Conservation (phyloP, 2,329 filamentous ascomycete species). For the Aspergillus sp. region DNA sequence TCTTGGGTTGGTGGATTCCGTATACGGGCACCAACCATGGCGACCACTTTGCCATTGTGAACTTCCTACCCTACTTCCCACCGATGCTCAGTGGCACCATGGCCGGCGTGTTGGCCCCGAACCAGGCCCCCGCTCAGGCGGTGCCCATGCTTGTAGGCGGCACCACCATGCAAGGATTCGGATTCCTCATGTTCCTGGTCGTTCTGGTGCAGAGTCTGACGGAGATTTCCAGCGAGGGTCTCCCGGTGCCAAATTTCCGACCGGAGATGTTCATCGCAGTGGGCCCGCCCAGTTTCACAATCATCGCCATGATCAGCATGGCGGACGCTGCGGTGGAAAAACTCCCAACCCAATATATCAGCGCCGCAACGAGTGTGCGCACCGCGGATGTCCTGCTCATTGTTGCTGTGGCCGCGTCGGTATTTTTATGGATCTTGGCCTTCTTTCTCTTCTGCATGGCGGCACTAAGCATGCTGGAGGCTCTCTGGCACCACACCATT, state of each 20-base stretch:
- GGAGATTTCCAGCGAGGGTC: conserved; percentile 43
- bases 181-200: conserved; percentile 47
- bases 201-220: conserved; percentile 49
- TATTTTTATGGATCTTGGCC: conserved; percentile 52
- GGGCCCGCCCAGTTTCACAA: conserved; percentile 49
- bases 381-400: conserved; percentile 42
- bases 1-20: conserved; percentile 7
- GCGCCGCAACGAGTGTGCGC: conserved; percentile 22
- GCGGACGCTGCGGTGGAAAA: conserved; percentile 42
- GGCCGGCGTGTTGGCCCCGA: conserved; percentile 33
- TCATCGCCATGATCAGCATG: conserved; percentile 50
- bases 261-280: conserved; percentile 57
- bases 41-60: conserved; percentile 13
- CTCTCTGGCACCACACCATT: neutral
- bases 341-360: conserved; percentile 31
- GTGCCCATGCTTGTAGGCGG: conserved; percentile 48
- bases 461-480: conserved; percentile 37
- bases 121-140: conserved; percentile 34
- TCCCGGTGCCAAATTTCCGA: conserved; percentile 46
- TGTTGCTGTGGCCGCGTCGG: conserved; percentile 44
- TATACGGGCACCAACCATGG: conserved; percentile 7
- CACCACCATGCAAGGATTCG: conserved; percentile 49
- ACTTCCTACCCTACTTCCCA: conserved; percentile 19
- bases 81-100: conserved; percentile 44
- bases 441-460: conserved; percentile 55